These are phyloP conservation scores for Quercus tomentella DNA, from an alignment of 331 rosid genomes.

Conservation along the genomic window DNA sequence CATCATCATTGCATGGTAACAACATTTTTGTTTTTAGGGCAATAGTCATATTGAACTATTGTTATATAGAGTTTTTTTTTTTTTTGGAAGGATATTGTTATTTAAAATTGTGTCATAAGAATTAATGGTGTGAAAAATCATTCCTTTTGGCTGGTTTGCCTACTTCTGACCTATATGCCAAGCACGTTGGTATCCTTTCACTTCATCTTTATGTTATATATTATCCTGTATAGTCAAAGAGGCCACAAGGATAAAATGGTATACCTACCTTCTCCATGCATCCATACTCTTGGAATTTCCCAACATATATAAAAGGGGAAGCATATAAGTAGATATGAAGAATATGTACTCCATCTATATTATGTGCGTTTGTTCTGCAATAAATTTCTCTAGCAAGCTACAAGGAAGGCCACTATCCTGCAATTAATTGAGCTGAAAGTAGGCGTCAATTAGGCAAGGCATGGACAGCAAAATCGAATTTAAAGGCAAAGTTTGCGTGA, in stretches of 20 bases:
- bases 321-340: not conserved
- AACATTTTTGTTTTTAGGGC: too few species aligned
- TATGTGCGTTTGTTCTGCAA: not conserved
- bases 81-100: too few species aligned
- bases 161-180: not conserved
- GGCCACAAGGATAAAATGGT: not conserved
- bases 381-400: not conserved
- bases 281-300: not conserved
- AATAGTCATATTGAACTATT: too few species aligned
- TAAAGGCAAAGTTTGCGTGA: constrained; percentile 70
- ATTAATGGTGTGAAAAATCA: not conserved
- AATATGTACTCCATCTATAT: not conserved
- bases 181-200: too few species aligned
- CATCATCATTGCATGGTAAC: too few species aligned
- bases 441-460: not conserved
- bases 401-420: not conserved
- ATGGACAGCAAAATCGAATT: not conserved
- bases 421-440: not conserved
- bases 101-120: not conserved
- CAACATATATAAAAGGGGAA: not conserved
- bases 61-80: too few species aligned
- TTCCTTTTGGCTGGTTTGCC: constrained; percentile 14
- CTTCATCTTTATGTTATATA: too few species aligned
- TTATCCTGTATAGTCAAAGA: too few species aligned
- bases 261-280: not conserved